Conservation (phyloP, 768 basidiomycete species). For the Boletus rubropictus region DNA sequence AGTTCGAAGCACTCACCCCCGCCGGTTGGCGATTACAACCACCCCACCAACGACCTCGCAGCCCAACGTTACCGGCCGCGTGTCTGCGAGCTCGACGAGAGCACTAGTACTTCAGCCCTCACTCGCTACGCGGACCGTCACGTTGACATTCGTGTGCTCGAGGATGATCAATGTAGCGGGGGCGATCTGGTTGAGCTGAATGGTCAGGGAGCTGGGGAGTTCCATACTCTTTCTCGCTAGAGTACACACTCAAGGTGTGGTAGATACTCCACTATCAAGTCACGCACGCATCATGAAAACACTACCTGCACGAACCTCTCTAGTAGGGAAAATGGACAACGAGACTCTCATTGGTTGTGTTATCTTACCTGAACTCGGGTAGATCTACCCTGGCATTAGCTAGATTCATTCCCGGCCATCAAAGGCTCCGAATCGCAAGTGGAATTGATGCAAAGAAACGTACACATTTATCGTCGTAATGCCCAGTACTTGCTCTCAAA, state of each 20-base stretch:
- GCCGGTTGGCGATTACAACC: no score
- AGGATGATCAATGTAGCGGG: no score
- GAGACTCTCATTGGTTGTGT: not conserved
- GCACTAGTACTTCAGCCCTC: slow-evolving; percentile 26
- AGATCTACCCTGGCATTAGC: not conserved
- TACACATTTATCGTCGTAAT: slow-evolving; percentile 1
- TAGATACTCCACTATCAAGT: not conserved
- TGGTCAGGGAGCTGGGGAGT: not conserved
- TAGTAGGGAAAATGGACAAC: not conserved
- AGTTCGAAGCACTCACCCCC: no score
- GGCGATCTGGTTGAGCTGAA: no score
- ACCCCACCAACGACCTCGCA: slow-evolving; percentile 49
- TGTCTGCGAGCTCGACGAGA: slow-evolving; percentile 29
- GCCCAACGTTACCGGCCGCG: slow-evolving; percentile 52
- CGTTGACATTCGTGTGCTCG: not conserved
- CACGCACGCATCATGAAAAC: not conserved
- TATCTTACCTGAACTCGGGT: not conserved
- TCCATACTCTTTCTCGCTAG: not conserved
- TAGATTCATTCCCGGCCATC: not conserved
- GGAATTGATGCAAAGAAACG: slow-evolving; percentile 7
- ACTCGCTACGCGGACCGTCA: slow-evolving; percentile 10
- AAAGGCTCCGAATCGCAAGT: not conserved
- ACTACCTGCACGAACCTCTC: not conserved
- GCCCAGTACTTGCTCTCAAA: not conserved
- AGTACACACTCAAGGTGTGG: not conserved